Conservation (phyloP, 306 rosid genomes). For the Lablab purpureus region DNA sequence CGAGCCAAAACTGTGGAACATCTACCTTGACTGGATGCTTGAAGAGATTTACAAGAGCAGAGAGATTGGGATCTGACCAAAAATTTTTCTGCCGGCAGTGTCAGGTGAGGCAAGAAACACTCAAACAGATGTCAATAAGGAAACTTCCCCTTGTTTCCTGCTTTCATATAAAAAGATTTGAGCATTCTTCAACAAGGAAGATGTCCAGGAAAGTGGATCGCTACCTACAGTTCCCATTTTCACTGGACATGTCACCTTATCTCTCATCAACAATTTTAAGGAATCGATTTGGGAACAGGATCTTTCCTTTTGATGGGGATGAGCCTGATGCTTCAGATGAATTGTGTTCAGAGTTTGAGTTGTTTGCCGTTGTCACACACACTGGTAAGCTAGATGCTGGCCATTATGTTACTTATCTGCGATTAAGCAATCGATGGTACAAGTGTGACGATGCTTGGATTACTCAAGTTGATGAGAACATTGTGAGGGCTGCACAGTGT, state of each 20-base stretch:
- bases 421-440: constrained; percentile 85
- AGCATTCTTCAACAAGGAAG: constrained; percentile 85
- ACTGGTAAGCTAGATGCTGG: constrained; percentile 92
- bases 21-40: constrained; percentile 89
- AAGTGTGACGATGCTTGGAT: constrained; percentile 97
- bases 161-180: constrained; percentile 92
- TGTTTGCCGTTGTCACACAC: constrained; percentile 93
- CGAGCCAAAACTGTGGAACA: constrained; percentile 58
- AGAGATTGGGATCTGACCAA: constrained; percentile 91
- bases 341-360: constrained; percentile 80
- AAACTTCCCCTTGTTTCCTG: constrained; percentile 91
- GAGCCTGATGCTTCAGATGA: constrained; percentile 71
- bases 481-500: constrained; percentile 91
- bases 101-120: constrained; percentile 89
- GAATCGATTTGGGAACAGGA: constrained; percentile 82
- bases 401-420: constrained; percentile 88
- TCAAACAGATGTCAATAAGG: constrained; percentile 94
- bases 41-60: constrained; percentile 91
- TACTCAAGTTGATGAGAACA: constrained; percentile 82
- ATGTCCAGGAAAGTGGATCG: constrained; percentile 90
- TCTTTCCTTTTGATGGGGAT: constrained; percentile 77
- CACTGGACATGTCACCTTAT: constrained; percentile 88
- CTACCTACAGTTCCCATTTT: constrained; percentile 88
- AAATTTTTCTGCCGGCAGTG: constrained; percentile 93
- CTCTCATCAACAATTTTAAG: constrained; percentile 89